These are phyloP conservation scores for Penicillium freii DNA, from an alignment of 2,329 filamentous ascomycete species.

Conservation along the genomic window DNA sequence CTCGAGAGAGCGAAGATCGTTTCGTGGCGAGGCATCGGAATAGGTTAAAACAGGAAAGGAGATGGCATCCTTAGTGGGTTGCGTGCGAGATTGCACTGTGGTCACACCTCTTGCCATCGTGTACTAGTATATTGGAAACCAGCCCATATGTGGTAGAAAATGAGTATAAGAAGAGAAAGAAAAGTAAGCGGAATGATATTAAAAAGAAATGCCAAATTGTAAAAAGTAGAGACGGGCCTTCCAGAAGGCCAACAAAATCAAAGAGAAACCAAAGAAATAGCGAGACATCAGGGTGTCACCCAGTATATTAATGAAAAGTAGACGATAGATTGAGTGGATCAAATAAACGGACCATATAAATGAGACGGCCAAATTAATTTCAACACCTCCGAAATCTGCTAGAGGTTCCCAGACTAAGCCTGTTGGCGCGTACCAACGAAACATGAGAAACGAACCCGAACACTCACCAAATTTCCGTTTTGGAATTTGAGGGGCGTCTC, in stretches of 20 bases:
- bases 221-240: constrained; percentile 38
- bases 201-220: constrained; percentile 17
- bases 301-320: constrained; percentile 17
- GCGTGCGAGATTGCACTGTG: constrained; percentile 30
- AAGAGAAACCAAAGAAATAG: constrained; percentile 6
- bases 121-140: constrained; percentile 6
- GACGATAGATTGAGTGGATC: constrained; percentile 20
- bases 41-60: constrained; percentile 35
- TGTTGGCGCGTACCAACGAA: neutral
- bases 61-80: constrained; percentile 26
- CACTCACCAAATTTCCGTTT: neutral
- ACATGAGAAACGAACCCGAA: neutral
- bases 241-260: constrained; percentile 35
- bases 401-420: neutral
- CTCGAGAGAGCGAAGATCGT: constrained; percentile 27
- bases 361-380: constrained; percentile 21
- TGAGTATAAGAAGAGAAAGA: neutral
- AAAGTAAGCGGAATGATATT: constrained; percentile 11
- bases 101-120: constrained; percentile 34
- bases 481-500: constrained; percentile 8
- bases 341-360: constrained; percentile 14
- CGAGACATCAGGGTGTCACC: constrained; percentile 4
- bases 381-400: neutral
- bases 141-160: constrained; percentile 7
- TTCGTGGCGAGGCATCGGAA: constrained; percentile 33